Percentiles rank a stretch among this genome's conserved stretches.
Evolutionary conservation across 176 grass and related monocot genomes (phyloP).

Genomic region (Lolium rigidum): DNA sequence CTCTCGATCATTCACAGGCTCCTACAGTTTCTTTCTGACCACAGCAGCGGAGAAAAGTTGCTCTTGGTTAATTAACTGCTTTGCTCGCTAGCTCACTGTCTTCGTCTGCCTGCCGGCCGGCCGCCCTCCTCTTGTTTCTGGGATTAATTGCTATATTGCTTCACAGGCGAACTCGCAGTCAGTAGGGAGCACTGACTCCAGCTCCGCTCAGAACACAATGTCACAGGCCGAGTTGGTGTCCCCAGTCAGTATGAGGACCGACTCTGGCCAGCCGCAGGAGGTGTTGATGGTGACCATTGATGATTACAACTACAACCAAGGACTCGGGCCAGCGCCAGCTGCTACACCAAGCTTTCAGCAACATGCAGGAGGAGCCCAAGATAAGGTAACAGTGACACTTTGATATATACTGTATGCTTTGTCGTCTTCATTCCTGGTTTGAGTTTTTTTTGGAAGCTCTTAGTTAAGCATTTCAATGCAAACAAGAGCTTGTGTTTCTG

Average conservation of each 20-base stretch:
- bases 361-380: constrained; percentile 45
- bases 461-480: constrained; percentile 14
- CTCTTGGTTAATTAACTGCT: constrained; percentile 56
- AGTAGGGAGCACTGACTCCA: constrained; percentile 81
- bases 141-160: constrained; percentile 46
- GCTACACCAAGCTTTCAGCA: constrained; percentile 57
- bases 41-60: constrained; percentile 38
- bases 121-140: constrained; percentile 40
- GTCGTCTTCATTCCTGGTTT: constrained; percentile 32
- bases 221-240: constrained; percentile 63
- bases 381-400: constrained; percentile 54
- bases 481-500: constrained; percentile 28
- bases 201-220: constrained; percentile 74
- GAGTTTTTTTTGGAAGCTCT: constrained; percentile 2
- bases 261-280: constrained; percentile 56
- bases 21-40: constrained; percentile 54
- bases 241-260: constrained; percentile 55
- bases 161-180: constrained; percentile 67
- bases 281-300: constrained; percentile 73
- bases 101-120: constrained; percentile 38
- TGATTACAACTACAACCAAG: constrained; percentile 64
- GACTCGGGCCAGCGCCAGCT: constrained; percentile 34
- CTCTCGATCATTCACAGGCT: constrained; percentile 37
- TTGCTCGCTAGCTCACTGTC: constrained; percentile 43
- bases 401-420: constrained; percentile 28